Evolutionary conservation across 1,284 basidiomycete species (phyloP), one percentile per base, ranked within the genome.

Genomic region (Cerrena zonata): DNA sequence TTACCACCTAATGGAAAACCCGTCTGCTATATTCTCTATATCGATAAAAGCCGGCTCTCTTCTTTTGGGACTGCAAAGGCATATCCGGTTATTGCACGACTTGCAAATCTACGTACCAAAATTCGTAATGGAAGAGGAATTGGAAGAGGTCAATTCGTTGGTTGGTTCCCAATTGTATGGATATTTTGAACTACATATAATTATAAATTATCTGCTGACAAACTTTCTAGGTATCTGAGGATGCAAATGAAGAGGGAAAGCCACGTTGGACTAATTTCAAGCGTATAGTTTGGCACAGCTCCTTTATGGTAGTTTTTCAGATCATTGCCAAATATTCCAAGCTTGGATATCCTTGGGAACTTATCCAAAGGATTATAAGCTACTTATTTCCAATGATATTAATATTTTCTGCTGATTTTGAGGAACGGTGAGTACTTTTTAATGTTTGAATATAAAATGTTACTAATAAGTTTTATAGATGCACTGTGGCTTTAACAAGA

Each of bases 111-210:
- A 1, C 67, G 67, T 0, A 40, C 50, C 0, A 34, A 67, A 0
- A 69, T 76, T 19, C 46, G 62, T 1, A 77, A 77, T 60, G 55
- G 70, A 0, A 45, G 58, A 1, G 66, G 66, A 0, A 4, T 68
- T 25, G 72, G 71, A 2, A 69, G 71, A 24, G 69, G 67, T 2
- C 38, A 50, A 15, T 47, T 77, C 22, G 69, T 78, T 0, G 70
- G 74, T 0, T 77, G 71, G 69, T 51, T 77, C 5, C 73, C 73
- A 40, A 65, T 76, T 42, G 71, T 77, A 63, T 53, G 11, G 39
- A 3, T 2, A 22, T 15, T 34, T 7, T 34, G 40, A 23, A 2
- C 21, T 25, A 24, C n/a, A 24, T 45, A 36, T 10, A 19, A 37
- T 48, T 7, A 4, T 30, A 13, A n/a, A 49, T 21, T n/a, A n/a